Evolutionary conservation across 768 basidiomycete genomes (phyloP).

Genomic region (Mycena olivaceomarginata): DNA sequence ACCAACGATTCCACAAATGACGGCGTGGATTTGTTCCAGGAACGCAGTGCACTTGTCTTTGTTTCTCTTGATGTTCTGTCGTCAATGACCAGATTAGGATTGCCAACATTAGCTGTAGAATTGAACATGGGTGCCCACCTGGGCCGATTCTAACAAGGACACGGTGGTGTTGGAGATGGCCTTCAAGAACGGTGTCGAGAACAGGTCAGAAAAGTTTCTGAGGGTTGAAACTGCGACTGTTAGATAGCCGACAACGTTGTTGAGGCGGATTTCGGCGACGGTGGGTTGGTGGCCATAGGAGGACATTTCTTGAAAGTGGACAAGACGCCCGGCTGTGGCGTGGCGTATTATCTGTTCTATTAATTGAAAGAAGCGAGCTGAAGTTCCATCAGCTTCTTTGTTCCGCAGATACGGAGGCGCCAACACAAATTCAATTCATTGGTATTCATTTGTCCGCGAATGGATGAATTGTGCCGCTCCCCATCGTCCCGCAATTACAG

Average conservation of each 20-base stretch:
- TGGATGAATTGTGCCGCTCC: too few species aligned
- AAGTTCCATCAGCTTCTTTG: neutral
- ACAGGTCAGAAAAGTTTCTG: neutral
- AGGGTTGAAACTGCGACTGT: neutral
- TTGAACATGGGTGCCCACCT: neutral
- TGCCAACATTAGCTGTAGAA: too few species aligned
- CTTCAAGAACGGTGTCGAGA: neutral
- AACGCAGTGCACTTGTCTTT: conserved; percentile 1
- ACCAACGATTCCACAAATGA: neutral
- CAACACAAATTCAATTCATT: too few species aligned
- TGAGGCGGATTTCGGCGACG: neutral
- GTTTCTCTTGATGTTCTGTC: conserved; percentile 15
- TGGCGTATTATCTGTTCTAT: neutral
- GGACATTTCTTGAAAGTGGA: neutral
- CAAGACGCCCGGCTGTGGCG: too few species aligned
- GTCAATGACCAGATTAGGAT: too few species aligned
- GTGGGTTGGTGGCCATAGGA: neutral
- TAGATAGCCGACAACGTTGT: neutral
- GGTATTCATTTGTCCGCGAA: too few species aligned
- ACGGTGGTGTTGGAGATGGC: neutral
- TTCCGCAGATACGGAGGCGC: neutral
- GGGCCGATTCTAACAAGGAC: neutral
- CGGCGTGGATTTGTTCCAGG: neutral
- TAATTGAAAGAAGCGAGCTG: neutral
- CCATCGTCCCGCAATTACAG: too few species aligned